Evolutionary conservation across 768 basidiomycete species (phyloP).

Genomic region (Naganishia randhawae): DNA sequence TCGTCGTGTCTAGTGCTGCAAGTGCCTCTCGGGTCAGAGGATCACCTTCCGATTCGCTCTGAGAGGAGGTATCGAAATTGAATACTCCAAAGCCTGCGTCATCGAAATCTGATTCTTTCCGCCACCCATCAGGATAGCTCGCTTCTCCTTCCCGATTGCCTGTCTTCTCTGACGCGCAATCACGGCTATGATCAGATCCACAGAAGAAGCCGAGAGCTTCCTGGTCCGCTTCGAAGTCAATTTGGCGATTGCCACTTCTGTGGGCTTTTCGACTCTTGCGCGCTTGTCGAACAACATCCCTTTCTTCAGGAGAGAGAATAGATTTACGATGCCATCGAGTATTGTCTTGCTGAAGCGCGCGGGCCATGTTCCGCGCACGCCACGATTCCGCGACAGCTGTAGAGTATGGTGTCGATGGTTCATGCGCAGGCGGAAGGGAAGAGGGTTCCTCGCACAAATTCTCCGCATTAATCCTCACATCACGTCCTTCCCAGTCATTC

Average conservation of each 20-base stretch:
- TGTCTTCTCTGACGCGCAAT: neutral
- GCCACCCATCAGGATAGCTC: neutral
- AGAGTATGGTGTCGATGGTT: too few species aligned
- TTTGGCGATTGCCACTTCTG: neutral
- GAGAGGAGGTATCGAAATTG: conserved; percentile 1
- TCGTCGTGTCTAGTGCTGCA: conserved; percentile 1
- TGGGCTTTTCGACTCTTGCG: neutral
- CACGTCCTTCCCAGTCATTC: too few species aligned
- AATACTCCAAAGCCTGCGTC: conserved; percentile 4
- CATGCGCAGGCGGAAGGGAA: neutral
- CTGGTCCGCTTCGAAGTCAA: neutral
- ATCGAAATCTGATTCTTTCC: neutral
- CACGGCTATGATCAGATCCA: neutral
- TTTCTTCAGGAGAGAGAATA: neutral
- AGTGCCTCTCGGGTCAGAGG: conserved; percentile 22
- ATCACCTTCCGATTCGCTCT: conserved; percentile 6
- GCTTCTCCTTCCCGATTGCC: neutral
- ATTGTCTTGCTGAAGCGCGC: conserved; percentile 13
- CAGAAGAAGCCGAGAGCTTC: neutral
- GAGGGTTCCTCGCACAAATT: too few species aligned
- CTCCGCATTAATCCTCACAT: neutral
- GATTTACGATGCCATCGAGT: neutral
- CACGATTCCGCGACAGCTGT: conserved; percentile 19
- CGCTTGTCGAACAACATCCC: neutral
- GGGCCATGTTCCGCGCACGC: conserved; percentile 22